phyloP scores from a whole-genome alignment of 352 stramenopile species.

The Thalassiosira livingstoniorum region DNA sequence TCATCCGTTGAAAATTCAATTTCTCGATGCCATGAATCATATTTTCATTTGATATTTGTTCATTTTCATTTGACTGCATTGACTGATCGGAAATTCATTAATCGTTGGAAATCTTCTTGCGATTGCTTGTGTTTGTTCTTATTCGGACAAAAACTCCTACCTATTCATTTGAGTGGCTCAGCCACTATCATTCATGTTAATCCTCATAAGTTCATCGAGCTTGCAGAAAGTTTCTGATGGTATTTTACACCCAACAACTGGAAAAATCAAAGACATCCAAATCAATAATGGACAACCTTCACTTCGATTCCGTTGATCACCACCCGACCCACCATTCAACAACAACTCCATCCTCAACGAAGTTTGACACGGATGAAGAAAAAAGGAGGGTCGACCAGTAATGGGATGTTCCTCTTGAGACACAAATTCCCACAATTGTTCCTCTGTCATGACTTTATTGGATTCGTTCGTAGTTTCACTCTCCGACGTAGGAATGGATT shows the following conservation, averaged over 20 bases:
- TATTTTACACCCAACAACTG: conserved; percentile 57
- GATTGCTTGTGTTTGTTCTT: too few species aligned
- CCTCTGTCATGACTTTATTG: conserved; percentile 29
- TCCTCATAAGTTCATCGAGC: neutral
- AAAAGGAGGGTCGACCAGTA: conserved; percentile 69
- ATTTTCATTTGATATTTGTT: too few species aligned
- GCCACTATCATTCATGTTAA: neutral
- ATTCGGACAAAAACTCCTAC: too few species aligned
- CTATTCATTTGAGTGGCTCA: too few species aligned
- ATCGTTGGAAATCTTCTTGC: too few species aligned
- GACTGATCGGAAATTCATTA: too few species aligned
- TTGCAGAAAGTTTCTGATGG: neutral
- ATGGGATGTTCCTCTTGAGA: conserved; percentile 80
- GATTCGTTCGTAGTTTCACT: neutral
- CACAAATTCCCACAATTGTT: conserved; percentile 80
- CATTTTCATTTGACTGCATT: too few species aligned
- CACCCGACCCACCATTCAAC: neutral
- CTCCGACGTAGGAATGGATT: neutral
- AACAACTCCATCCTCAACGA: conserved; percentile 60
- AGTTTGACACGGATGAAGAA: conserved; percentile 82
- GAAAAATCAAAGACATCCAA: conserved; percentile 82
- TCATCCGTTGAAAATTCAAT: too few species aligned
- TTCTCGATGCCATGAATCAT: too few species aligned
- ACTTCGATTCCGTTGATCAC: neutral
- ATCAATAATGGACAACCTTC: conserved; percentile 48